phyloP scores from a whole-genome alignment of 164 flowering plant genomes.

The Tetrastigma voinierianum region DNA sequence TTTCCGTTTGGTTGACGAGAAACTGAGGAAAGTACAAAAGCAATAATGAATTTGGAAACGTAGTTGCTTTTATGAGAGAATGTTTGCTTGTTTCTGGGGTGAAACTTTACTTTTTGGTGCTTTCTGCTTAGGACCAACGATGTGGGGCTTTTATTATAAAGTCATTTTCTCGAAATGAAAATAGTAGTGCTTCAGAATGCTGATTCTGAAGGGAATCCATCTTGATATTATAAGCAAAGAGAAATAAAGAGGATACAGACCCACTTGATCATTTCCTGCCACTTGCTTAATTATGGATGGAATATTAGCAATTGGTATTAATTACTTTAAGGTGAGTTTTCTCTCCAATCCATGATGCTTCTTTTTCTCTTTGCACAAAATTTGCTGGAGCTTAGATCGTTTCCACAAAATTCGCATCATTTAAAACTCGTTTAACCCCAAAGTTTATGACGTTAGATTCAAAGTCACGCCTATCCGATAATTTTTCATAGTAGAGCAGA shows the following conservation, averaged over 20 bases:
- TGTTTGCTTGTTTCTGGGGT: neutral
- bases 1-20: neutral
- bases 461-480: too few species aligned
- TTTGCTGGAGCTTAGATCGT: too few species aligned
- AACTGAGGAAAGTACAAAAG: neutral
- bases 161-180: constrained; percentile 13
- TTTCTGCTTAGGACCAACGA: constrained; percentile 8
- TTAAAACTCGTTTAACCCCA: too few species aligned
- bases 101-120: neutral
- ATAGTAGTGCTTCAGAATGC: too few species aligned
- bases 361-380: neutral
- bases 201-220: neutral
- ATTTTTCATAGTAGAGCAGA: too few species aligned
- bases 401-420: too few species aligned
- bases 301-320: constrained; percentile 37
- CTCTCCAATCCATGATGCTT: neutral
- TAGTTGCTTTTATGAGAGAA: neutral
- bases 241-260: constrained; percentile 48
- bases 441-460: too few species aligned
- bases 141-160: constrained; percentile 5
- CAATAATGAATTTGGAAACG: neutral
- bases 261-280: constrained; percentile 34
- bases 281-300: constrained; percentile 57
- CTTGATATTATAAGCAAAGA: constrained; percentile 39
- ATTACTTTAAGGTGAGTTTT: constrained; percentile 50